Percentiles rank a stretch among this genome's conserved stretches.
Conservation (phyloP, 2,329 filamentous ascomycete genomes). For the Fusarium scirpi region DNA sequence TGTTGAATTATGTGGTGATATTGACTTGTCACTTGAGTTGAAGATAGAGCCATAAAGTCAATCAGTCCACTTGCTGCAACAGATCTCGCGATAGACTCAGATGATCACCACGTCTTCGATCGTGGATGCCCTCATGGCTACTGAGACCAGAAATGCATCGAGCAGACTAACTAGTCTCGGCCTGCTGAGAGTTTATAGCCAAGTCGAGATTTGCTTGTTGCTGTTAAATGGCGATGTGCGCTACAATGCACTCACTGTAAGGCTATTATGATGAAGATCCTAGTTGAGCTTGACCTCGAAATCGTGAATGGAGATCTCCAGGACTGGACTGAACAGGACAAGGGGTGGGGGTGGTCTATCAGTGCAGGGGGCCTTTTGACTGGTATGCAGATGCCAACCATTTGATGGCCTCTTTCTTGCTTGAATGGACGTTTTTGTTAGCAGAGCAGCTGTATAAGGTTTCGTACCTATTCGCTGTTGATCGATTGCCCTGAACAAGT, state of each 20-base stretch:
- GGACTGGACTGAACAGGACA: background rate
- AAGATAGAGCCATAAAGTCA: slow-evolving; percentile 15
- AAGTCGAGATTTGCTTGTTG: slow-evolving; percentile 7
- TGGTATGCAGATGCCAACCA: slow-evolving; percentile 33
- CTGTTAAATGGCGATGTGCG: background rate
- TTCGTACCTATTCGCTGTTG: slow-evolving; percentile 1
- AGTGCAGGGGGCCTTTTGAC: slow-evolving; percentile 14
- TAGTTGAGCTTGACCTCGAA: slow-evolving; percentile 11
- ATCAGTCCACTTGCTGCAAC: slow-evolving; percentile 20
- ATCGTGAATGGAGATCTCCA: slow-evolving; percentile 25
- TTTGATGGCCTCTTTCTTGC: slow-evolving; percentile 11
- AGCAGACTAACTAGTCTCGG: slow-evolving; percentile 6
- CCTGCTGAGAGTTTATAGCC: background rate
- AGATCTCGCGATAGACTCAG: slow-evolving; percentile 28
- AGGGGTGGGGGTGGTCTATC: slow-evolving; percentile 2
- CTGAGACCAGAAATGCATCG: background rate
- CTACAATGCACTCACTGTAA: slow-evolving; percentile 2
- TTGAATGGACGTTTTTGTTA: slow-evolving; percentile 6
- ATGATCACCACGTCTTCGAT: slow-evolving; percentile 26
- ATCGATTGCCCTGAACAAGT: slow-evolving; percentile 8
- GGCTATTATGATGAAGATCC: slow-evolving; percentile 19
- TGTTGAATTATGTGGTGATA: background rate
- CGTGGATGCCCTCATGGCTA: slow-evolving; percentile 18
- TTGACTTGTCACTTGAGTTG: slow-evolving; percentile 5
- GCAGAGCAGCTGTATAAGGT: background rate